Conservation (phyloP, 2,329 filamentous ascomycete species). For the Pseudogymnoascus verrucosus region DNA sequence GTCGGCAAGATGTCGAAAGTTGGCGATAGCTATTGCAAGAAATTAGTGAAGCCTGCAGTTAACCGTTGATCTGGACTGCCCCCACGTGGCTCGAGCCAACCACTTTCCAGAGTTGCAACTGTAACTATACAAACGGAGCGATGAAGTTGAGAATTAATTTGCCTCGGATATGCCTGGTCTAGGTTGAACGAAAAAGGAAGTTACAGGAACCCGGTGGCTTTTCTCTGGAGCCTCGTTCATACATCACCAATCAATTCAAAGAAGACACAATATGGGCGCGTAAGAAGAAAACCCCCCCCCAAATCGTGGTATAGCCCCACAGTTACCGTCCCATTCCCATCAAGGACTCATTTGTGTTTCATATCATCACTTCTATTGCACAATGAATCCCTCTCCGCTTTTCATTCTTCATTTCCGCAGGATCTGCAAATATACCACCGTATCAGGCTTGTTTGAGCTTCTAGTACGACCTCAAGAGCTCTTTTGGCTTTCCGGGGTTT, state of each 20-base stretch:
- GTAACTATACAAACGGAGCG: background rate
- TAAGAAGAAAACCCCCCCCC: background rate
- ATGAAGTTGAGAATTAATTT: background rate
- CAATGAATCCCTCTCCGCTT: background rate
- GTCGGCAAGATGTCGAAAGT: background rate
- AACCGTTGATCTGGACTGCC: background rate
- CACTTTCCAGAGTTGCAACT: background rate
- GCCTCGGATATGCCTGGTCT: background rate
- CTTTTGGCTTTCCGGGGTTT: background rate
- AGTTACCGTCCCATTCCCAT: background rate
- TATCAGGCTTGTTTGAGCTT: background rate
- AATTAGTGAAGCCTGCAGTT: background rate
- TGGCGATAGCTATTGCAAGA: background rate
- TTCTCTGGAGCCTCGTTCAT: background rate
- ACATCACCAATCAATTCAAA: background rate
- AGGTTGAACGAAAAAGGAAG: background rate
- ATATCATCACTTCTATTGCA: background rate
- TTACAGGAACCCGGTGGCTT: background rate
- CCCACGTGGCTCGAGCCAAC: background rate
- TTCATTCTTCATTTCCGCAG: background rate
- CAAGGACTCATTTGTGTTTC: slow-evolving; percentile 1
- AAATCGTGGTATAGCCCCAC: background rate
- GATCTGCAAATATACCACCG: background rate
- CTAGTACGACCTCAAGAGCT: background rate
- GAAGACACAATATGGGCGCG: background rate